These are phyloP conservation scores for Narthecium ossifragum DNA, from an alignment of 106 monocot species.

Conservation along the genomic window DNA sequence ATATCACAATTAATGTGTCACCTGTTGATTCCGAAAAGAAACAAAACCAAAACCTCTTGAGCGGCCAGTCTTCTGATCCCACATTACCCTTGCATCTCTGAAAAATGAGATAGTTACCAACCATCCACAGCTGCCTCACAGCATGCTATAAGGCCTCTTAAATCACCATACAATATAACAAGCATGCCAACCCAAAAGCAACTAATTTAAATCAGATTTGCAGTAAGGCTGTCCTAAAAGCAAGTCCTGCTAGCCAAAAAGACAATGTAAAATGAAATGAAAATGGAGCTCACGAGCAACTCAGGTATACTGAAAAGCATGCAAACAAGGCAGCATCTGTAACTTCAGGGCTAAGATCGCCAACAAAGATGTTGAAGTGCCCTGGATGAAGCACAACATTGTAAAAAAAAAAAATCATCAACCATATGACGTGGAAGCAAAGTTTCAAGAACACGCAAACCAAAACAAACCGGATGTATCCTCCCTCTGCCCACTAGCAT, in stretches of 20 bases:
- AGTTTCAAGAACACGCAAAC: not conserved
- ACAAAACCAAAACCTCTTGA: slow-evolving; percentile 89
- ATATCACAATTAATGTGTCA: not conserved
- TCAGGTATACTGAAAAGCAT: slow-evolving; percentile 59
- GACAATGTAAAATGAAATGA: not conserved
- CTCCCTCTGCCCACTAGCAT: slow-evolving; percentile 76
- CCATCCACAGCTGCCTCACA: not conserved
- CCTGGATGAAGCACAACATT: slow-evolving; percentile 18
- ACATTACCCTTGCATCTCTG: slow-evolving; percentile 77
- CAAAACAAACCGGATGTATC: slow-evolving; percentile 57
- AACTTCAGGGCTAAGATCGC: slow-evolving; percentile 80
- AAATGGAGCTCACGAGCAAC: slow-evolving; percentile 60
- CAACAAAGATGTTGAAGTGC: slow-evolving; percentile 79
- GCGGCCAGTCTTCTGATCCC: slow-evolving; percentile 81
- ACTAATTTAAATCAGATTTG: not conserved
- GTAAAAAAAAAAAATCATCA: not conserved
- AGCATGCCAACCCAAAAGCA: too few species aligned
- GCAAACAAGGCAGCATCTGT: slow-evolving; percentile 65
- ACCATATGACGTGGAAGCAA: not conserved
- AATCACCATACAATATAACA: too few species aligned
- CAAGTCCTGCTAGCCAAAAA: not conserved
- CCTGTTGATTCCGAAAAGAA: slow-evolving; percentile 72
- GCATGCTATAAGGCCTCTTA: too few species aligned
- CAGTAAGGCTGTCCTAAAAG: not conserved
- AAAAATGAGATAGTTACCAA: not conserved